Percentiles rank a stretch among this genome's conserved stretches.
Conservation (phyloP, 176 grass and related monocot species). For the Triticum aestivum region IWGSC_CS_RefSeq_v2.1 NC_057806.1:356852789-356853288, state of each 20-base stretch:
- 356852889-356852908: constrained; percentile 96
- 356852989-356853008: constrained; percentile 60
- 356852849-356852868: constrained; percentile 76
- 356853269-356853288: constrained; percentile 91
- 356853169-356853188: constrained; percentile 99
- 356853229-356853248: constrained; percentile 73
- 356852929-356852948: constrained; percentile 75
- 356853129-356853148: constrained; percentile 94
- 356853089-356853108: constrained; percentile 95
- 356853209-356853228: constrained; percentile 99
- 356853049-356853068: constrained; percentile 96
- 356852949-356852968: constrained; percentile 65
- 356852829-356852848: constrained; percentile 68
- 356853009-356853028: constrained; percentile 93
- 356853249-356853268: constrained; percentile 87
- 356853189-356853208: constrained; percentile 99
- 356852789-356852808: constrained; percentile 76
- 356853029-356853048: constrained; percentile 91
- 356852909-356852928: constrained; percentile 73
- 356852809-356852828: constrained; percentile 61
- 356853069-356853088: constrained; percentile 96
- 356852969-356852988: constrained; percentile 28
- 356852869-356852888: constrained; percentile 56
- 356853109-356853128: constrained; percentile 95
- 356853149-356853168: constrained; percentile 98